Evolutionary conservation across 441 rosid genomes (phyloP).

Genomic region (Capsella rubella): DNA sequence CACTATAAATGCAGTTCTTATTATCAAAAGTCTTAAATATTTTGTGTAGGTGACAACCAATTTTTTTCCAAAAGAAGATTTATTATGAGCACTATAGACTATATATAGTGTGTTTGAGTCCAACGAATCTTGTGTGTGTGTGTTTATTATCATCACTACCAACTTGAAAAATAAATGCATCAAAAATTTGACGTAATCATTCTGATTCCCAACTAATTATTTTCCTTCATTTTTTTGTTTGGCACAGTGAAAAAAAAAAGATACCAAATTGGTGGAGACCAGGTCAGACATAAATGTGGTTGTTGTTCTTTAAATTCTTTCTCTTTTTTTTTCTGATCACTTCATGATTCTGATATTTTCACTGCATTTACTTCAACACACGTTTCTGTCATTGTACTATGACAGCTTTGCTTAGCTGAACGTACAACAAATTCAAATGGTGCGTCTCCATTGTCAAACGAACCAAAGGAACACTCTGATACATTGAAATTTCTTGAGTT

Average conservation of each 20-base stretch:
- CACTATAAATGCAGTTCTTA: neutral
- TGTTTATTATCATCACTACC: conserved; percentile 2
- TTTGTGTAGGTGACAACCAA: neutral
- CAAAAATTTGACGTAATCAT: conserved; percentile 4
- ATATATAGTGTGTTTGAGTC: conserved; percentile 1
- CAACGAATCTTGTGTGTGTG: neutral
- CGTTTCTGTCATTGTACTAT: conserved; percentile 14
- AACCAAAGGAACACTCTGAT: neutral
- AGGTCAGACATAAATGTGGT: conserved; percentile 33
- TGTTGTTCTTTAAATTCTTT: conserved; percentile 19
- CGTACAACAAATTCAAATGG: conserved; percentile 3
- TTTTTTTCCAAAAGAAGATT: conserved; percentile 2
- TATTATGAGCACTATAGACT: neutral
- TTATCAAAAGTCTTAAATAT: neutral
- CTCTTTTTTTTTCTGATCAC: neutral
- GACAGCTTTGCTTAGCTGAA: neutral
- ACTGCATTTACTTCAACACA: conserved; percentile 12
- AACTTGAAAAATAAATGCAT: conserved; percentile 4
- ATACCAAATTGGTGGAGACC: conserved; percentile 37
- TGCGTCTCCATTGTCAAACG: conserved; percentile 9
- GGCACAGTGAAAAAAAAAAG: conserved; percentile 3
- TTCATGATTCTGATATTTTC: conserved; percentile 23
- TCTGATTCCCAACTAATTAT: conserved; percentile 12
- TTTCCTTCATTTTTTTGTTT: conserved; percentile 6
- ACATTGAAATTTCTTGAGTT: conserved; percentile 17